Base-by-base conservation (phyloP, 208 protist genomes). In the Acanthamoeba castellanii region DNA sequence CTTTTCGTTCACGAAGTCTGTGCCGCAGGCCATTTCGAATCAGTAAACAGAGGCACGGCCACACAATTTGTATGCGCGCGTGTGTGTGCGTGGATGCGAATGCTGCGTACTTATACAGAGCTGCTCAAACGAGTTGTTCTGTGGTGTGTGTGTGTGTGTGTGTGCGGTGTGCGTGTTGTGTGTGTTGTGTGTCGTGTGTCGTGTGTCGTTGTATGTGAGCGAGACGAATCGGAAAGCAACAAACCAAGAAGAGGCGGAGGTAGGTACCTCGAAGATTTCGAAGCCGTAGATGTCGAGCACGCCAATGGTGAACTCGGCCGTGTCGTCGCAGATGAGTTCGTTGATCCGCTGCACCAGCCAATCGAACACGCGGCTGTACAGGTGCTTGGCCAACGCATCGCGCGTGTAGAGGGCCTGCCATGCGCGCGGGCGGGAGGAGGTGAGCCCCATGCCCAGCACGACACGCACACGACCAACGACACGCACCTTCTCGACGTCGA, bases 1-100 rank as follows among this genome's bases (percentile, higher is more conserved):
- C 96, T 99, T 99, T 95, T 99, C 99, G 94, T 99, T 99, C 89
- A 99, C 99, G 95, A 99, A 99, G 92, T 99, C 99, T 95, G 50
- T 6, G 7, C 50, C 50, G 99, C 98, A 95, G 96, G 96, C 34
- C 96, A 76, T 61, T 85, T 97, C 96, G 92, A 96, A 96, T 16
- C 11, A 27, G 88, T 57, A 85, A 52, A 20, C 87, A 16, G 42
- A 57, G 3, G 6, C n/a, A n/a, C n/a, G n/a, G n/a, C 37, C 37
- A 42, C 37, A 42, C 37, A 1, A 42, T 3, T 42, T 42, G 37
- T 42, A 42, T 5, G 8, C 47, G 22, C 14, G 59, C 57, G 70
- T 25, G 50, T 16, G 57, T 22, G 90, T 6, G 45, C 32, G 37
- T 57, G 37, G 2, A 20, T 3, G 32, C 20, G 18, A 18, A 1